Base-by-base conservation (phyloP, 2,329 filamentous ascomycete species). In the Dothistroma pini region DNA sequence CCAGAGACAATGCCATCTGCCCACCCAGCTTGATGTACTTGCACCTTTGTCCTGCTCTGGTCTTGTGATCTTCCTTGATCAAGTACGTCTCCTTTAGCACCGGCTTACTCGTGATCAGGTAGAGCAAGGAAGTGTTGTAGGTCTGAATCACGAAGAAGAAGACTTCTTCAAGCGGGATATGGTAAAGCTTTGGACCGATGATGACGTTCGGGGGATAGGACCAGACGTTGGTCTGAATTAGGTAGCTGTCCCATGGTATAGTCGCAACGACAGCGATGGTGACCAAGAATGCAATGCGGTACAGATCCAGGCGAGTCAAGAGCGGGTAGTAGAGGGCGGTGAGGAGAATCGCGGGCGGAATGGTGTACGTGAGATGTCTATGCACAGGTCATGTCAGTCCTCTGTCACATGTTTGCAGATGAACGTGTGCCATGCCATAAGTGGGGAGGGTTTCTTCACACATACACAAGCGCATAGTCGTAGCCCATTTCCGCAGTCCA, bases 131-230 rank as follows among this genome's bases (percentile, higher is more conserved):
- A 0, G 88, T 90, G 69, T 85, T 89, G 74, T 89, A 91, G 1
- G 89, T 91, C 75, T 91, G 89, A 25, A 91, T 84, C 21, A 89
- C 75, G 72, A 91, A 91, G 80, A 91, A 91, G 75, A 91, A 91
- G 4, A 91, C 75, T 71, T 91, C 89, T 69, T 91, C 89, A 4
- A 82, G 73, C 0, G 89, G 89, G 19, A 91, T 89, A n/a, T 78
- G 77, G 68, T 84, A 84, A 16, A 90, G 71, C 1, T 80, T 86
- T 0, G 80, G 80, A 0, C 89, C 89, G 38, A 88, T 69, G 34
- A 91, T 83, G 21, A 84, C 88, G 69, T 85, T 77, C 11, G 80
- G 75, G 1, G 89, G 88, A 69, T 91, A 92, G 10, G 84, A 86
- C 89, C 89, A 91, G 70, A 91, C 83, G 50, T 80, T 77, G 57